Conservation (phyloP, 768 basidiomycete genomes). For the Mycena rosella region DNA sequence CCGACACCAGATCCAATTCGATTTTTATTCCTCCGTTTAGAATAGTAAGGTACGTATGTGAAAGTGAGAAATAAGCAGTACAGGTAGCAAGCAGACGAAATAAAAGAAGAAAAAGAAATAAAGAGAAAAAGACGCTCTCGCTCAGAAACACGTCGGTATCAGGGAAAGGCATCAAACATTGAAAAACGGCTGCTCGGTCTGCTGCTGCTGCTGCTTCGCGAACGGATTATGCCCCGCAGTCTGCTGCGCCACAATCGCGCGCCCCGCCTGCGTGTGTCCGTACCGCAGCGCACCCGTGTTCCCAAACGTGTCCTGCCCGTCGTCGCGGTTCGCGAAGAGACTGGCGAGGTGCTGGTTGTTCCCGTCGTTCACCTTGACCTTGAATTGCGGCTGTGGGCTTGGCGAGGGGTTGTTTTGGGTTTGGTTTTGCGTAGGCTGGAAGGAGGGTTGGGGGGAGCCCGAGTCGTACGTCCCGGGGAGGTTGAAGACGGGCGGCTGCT, state of each 20-base stretch:
- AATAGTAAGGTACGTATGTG: slow-evolving; percentile 22
- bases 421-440: slow-evolving; percentile 41
- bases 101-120: slow-evolving; percentile 13
- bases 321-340: slow-evolving; percentile 90
- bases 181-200: slow-evolving; percentile 84
- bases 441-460: slow-evolving; percentile 60
- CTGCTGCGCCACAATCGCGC: slow-evolving; percentile 56
- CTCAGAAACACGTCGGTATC: no score
- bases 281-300: slow-evolving; percentile 87
- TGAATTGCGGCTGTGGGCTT: slow-evolving; percentile 46
- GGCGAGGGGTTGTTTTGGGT: slow-evolving; percentile 55
- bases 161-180: slow-evolving; percentile 75
- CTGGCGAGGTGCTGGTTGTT: slow-evolving; percentile 86
- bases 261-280: slow-evolving; percentile 69
- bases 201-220: slow-evolving; percentile 69
- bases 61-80: slow-evolving; percentile 26
- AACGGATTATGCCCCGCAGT: slow-evolving; percentile 70
- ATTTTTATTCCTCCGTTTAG: slow-evolving; percentile 1
- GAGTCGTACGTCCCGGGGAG: slow-evolving; percentile 77
- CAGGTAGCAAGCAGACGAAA: slow-evolving; percentile 25
- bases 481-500: slow-evolving; percentile 69
- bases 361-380: slow-evolving; percentile 60
- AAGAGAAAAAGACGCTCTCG: slow-evolving; percentile 2
- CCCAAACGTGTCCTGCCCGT: slow-evolving; percentile 96
- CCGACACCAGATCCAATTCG: no score